These are phyloP conservation scores for Colletotrichum siamense DNA, from an alignment of 2,329 filamentous ascomycete genomes.

Conservation along the genomic window DNA sequence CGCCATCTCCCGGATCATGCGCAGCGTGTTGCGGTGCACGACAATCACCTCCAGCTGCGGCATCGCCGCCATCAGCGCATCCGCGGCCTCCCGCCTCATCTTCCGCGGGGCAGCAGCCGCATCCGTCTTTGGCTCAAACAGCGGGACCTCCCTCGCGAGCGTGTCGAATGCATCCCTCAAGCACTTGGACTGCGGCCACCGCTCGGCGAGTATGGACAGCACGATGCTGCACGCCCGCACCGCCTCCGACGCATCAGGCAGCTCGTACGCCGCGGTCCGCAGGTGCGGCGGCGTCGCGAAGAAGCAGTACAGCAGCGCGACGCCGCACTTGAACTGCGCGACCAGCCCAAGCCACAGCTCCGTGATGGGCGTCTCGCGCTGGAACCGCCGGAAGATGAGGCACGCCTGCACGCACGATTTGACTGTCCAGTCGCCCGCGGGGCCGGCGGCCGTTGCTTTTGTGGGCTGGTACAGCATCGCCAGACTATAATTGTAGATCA, in stretches of 20 bases:
- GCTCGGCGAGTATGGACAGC: conserved; percentile 38
- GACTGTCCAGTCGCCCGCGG: conserved; percentile 31
- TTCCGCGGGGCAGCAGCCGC: background rate
- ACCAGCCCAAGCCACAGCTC: conserved; percentile 32
- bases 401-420: conserved; percentile 31
- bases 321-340: conserved; percentile 37
- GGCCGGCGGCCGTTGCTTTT: conserved; percentile 22
- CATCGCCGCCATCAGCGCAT: background rate
- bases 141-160: conserved; percentile 28
- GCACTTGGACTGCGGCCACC: conserved; percentile 38
- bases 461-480: conserved; percentile 32
- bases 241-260: conserved; percentile 35
- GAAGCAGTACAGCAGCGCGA: conserved; percentile 40
- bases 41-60: background rate
- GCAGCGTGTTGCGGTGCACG: background rate
- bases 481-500: conserved; percentile 35
- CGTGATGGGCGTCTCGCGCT: conserved; percentile 30
- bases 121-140: background rate
- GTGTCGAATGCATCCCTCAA: conserved; percentile 39
- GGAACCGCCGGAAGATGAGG: conserved; percentile 33
- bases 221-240: conserved; percentile 39
- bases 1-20: background rate
- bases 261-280: conserved; percentile 32
- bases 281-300: conserved; percentile 35
- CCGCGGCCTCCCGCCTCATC: background rate